Conservation (phyloP, 139 green algal species). For the Medakamo hakoo region DNA sequence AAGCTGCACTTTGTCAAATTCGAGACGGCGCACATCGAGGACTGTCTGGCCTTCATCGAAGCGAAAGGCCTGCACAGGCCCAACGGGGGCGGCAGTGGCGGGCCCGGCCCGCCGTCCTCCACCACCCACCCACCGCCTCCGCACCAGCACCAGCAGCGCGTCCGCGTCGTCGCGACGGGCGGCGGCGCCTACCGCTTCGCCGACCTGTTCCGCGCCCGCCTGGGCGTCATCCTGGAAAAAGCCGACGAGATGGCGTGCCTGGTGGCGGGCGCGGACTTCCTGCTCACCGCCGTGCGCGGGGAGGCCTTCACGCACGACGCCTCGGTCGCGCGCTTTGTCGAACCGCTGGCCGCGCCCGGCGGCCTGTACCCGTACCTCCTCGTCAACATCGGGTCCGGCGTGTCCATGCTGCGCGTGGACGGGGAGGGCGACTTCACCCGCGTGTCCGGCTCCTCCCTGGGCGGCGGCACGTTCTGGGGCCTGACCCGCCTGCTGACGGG, state of each 20-base stretch:
- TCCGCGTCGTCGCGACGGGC: constrained; percentile 47
- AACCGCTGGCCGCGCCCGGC: constrained; percentile 3
- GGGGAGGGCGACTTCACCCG: constrained; percentile 13
- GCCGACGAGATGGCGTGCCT: constrained; percentile 90
- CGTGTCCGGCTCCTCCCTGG: constrained; percentile 79
- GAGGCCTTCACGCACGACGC: constrained; percentile 85
- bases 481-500: constrained; percentile 63
- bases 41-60: constrained; percentile 88
- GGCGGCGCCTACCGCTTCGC: constrained; percentile 79
- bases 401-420: constrained; percentile 82
- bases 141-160: constrained; percentile 13
- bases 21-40: constrained; percentile 69
- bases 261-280: constrained; percentile 85
- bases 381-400: constrained; percentile 94
- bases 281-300: constrained; percentile 74
- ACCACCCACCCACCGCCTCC: constrained; percentile 1
- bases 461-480: constrained; percentile 97
- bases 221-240: constrained; percentile 82
- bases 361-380: constrained; percentile 92
- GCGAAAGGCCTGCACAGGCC: constrained; percentile 70
- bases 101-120: constrained; percentile 3
- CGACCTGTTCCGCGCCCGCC: constrained; percentile 66
- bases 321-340: constrained; percentile 34
- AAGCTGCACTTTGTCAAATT: constrained; percentile 98
- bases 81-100: constrained; percentile 15